A percentile compares a stretch with the other conserved stretches of the same genome.
These are phyloP conservation scores for Bipolaris bicolor DNA, from an alignment of 2,329 filamentous ascomycete species.

Conservation along the genomic window DNA sequence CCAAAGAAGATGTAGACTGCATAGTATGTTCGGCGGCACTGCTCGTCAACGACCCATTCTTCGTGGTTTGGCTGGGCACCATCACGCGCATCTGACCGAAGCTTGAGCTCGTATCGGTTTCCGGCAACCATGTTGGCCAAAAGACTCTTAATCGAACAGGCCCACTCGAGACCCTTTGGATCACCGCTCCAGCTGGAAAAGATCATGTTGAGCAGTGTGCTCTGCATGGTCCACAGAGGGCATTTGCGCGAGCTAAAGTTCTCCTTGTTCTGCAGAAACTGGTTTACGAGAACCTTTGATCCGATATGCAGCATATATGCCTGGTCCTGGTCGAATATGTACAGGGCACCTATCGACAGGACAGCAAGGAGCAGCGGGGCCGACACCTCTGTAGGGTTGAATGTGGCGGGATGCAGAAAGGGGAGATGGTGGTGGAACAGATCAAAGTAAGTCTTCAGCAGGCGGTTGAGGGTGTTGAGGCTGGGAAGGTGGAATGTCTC, in stretches of 20 bases:
- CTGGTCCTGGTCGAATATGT: conserved; percentile 96
- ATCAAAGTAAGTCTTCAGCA: conserved; percentile 94
- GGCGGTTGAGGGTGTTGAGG: conserved; percentile 82
- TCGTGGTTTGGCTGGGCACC: conserved; percentile 75
- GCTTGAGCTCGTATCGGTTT: conserved; percentile 93
- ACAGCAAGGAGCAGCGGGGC: conserved; percentile 86
- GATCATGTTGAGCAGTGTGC: conserved; percentile 95
- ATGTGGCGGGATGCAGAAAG: conserved; percentile 91
- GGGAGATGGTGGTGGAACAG: conserved; percentile 96
- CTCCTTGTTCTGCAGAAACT: conserved; percentile 97
- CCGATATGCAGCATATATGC: conserved; percentile 97
- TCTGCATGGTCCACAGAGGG: conserved; percentile 97
- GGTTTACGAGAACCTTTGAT: conserved; percentile 94
- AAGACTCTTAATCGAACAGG: conserved; percentile 97
- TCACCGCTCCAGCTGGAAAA: conserved; percentile 99
- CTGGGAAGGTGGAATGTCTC: conserved; percentile 89
- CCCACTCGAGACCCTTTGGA: conserved; percentile 96
- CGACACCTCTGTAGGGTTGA: conserved; percentile 78
- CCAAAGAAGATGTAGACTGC: conserved; percentile 99
- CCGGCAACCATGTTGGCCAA: conserved; percentile 98
- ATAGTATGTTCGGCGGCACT: conserved; percentile 94
- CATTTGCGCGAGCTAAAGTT: conserved; percentile 98
- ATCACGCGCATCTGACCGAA: conserved; percentile 86
- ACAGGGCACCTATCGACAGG: conserved; percentile 92
- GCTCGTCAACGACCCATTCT: conserved; percentile 97